A percentile compares a stretch with the other conserved stretches of the same genome.
These are phyloP conservation scores for Suillus weaverae DNA, from an alignment of 768 basidiomycete genomes.

Conservation along the genomic window DNA sequence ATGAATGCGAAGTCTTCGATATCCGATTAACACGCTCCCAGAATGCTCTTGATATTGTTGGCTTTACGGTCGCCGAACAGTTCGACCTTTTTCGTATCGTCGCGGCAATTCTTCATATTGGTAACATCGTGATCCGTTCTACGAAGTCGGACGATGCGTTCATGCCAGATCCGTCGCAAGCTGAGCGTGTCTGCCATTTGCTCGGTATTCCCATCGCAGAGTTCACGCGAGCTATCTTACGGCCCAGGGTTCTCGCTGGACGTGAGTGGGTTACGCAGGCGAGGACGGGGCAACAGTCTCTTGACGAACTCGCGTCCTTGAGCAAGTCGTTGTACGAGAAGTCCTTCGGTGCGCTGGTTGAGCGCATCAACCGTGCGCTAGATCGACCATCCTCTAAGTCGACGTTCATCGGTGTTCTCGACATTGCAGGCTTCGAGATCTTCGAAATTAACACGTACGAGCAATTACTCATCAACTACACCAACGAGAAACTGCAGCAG, in stretches of 20 bases:
- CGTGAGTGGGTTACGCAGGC: constrained; percentile 97
- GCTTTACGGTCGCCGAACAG: constrained; percentile 83
- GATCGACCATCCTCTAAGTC: constrained; percentile 91
- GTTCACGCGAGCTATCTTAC: constrained; percentile 84
- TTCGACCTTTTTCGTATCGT: constrained; percentile 92
- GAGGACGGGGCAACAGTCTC: constrained; percentile 85
- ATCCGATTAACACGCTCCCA: constrained; percentile 27
- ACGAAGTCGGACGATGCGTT: constrained; percentile 77
- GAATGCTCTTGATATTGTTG: constrained; percentile 86
- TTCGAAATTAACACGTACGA: constrained; percentile 94
- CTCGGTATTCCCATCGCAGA: constrained; percentile 86
- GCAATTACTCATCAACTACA: constrained; percentile 97
- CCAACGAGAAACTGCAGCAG: constrained; percentile 98
- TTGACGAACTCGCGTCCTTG: constrained; percentile 87
- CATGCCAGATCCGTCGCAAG: constrained; percentile 81
- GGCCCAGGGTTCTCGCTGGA: constrained; percentile 90
- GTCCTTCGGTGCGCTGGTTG: constrained; percentile 90
- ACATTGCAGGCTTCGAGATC: constrained; percentile 99
- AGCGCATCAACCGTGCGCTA: constrained; percentile 90
- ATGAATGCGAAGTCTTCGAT: constrained; percentile 37
- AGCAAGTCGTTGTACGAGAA: constrained; percentile 98
- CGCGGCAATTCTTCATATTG: constrained; percentile 92
- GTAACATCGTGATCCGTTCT: constrained; percentile 83
- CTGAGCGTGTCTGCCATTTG: constrained; percentile 86
- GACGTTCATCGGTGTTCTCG: constrained; percentile 96